Percentiles rank a stretch among this genome's conserved stretches.
Conservation (phyloP, 352 stramenopile species). For the Phytophthora uliginosa region DNA sequence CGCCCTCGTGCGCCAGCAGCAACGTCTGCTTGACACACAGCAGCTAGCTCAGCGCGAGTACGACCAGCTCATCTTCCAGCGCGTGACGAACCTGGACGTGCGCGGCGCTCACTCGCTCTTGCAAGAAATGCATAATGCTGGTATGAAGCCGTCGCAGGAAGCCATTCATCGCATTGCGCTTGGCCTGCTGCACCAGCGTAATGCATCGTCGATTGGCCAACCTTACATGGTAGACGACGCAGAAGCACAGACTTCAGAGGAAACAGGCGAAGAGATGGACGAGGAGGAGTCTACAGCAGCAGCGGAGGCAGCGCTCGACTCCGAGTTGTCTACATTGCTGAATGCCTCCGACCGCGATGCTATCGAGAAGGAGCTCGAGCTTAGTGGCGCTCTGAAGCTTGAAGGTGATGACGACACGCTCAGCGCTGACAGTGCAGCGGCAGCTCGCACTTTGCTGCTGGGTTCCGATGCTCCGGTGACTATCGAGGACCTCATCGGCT, state of each 20-base stretch:
- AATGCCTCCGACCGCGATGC: slow-evolving; percentile 49
- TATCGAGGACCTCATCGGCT: slow-evolving; percentile 71
- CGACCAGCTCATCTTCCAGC: slow-evolving; percentile 77
- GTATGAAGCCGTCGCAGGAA: slow-evolving; percentile 64
- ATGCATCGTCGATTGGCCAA: slow-evolving; percentile 15
- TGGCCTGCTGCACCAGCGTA: slow-evolving; percentile 59
- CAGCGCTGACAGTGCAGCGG: slow-evolving; percentile 29
- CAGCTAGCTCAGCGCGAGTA: slow-evolving; percentile 59
- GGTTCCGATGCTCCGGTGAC: slow-evolving; percentile 53
- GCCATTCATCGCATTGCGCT: slow-evolving; percentile 83
- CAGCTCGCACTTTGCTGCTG: slow-evolving; percentile 29
- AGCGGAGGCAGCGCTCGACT: slow-evolving; percentile 38
- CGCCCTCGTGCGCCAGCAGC: slow-evolving; percentile 63
- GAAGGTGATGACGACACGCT: slow-evolving; percentile 53
- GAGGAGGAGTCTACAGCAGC: slow-evolving; percentile 13
- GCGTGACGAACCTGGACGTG: slow-evolving; percentile 59
- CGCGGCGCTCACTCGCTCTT: slow-evolving; percentile 66
- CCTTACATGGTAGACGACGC: slow-evolving; percentile 7
- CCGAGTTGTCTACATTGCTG: slow-evolving; percentile 45
- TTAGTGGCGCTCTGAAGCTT: slow-evolving; percentile 47
- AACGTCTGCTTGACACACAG: slow-evolving; percentile 44
- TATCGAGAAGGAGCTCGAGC: slow-evolving; percentile 59
- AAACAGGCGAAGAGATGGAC: slow-evolving; percentile 22
- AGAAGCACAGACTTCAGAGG: slow-evolving; percentile 13
- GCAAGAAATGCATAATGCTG: slow-evolving; percentile 87